Evolutionary conservation across 2,329 filamentous ascomycete species (phyloP).

Genomic region (Pezicula carpinea): DNA sequence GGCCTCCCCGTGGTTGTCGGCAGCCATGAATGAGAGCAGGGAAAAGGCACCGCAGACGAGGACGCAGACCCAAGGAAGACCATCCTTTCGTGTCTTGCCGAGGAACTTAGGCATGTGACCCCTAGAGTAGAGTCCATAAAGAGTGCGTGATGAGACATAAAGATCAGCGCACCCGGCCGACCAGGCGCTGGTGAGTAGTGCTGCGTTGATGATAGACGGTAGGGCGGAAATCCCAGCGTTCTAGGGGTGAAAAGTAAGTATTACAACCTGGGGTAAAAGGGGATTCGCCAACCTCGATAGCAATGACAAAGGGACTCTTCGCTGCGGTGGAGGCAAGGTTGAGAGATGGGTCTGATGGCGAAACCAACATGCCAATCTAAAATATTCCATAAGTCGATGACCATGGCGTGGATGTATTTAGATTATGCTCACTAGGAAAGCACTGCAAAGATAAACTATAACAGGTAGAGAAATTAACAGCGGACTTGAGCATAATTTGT

Average conservation of each 20-base stretch:
- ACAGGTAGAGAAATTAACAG: neutral
- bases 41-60: conserved; percentile 34
- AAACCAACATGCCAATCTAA: neutral
- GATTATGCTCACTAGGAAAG: neutral
- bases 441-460: neutral
- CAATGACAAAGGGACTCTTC: conserved; percentile 40
- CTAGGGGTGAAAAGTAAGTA: conserved; percentile 22
- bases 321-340: neutral
- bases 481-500: neutral
- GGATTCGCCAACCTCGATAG: conserved; percentile 53
- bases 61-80: conserved; percentile 44
- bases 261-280: neutral
- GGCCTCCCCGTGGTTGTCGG: conserved; percentile 41
- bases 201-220: conserved; percentile 63
- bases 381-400: neutral
- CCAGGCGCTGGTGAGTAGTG: conserved; percentile 62
- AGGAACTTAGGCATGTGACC: conserved; percentile 60
- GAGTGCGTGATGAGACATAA: conserved; percentile 62
- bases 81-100: conserved; percentile 47
- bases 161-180: conserved; percentile 52
- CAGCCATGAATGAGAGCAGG: conserved; percentile 40
- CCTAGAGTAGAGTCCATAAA: conserved; percentile 62
- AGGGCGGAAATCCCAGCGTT: conserved; percentile 57
- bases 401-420: neutral
- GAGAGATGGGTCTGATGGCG: neutral